Conservation (phyloP, 495 filamentous ascomycete genomes). For the Evernia prunastri region DNA sequence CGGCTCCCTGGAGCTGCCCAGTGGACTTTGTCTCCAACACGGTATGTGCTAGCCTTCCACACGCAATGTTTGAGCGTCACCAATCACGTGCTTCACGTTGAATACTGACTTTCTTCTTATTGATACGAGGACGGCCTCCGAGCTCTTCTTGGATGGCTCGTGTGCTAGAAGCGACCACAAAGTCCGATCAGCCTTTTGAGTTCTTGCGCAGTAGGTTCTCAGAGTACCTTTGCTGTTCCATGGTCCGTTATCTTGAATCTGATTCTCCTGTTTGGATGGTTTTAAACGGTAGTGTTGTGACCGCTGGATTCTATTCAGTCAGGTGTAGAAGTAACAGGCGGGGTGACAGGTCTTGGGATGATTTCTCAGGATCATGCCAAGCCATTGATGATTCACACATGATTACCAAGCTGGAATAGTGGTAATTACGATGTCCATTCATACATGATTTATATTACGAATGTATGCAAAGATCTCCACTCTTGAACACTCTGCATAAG, state of each 20-base stretch:
- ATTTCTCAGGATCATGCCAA: too few relatives aligned
- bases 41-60: not conserved
- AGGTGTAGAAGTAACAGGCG: too few relatives aligned
- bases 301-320: not conserved
- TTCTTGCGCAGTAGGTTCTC: constrained; percentile 4
- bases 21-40: constrained; percentile 7
- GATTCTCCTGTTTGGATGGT: not conserved
- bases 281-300: not conserved
- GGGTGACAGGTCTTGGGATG: too few relatives aligned
- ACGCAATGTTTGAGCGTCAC: not conserved
- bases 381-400: too few relatives aligned
- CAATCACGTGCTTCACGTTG: not conserved
- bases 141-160: not conserved
- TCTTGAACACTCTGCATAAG: too few relatives aligned
- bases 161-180: not conserved
- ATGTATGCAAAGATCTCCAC: too few relatives aligned
- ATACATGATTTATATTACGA: too few relatives aligned
- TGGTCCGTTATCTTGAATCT: not conserved
- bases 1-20: constrained; percentile 11
- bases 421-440: too few relatives aligned
- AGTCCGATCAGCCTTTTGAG: not conserved
- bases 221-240: not conserved
- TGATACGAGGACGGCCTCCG: constrained; percentile 8
- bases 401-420: too few relatives aligned
- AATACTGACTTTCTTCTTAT: constrained; percentile 5